Percentiles rank a stretch among this genome's conserved stretches.
These are phyloP conservation scores for Vitis riparia DNA, from an alignment of 164 flowering plant species.

Conservation along the genomic window DNA sequence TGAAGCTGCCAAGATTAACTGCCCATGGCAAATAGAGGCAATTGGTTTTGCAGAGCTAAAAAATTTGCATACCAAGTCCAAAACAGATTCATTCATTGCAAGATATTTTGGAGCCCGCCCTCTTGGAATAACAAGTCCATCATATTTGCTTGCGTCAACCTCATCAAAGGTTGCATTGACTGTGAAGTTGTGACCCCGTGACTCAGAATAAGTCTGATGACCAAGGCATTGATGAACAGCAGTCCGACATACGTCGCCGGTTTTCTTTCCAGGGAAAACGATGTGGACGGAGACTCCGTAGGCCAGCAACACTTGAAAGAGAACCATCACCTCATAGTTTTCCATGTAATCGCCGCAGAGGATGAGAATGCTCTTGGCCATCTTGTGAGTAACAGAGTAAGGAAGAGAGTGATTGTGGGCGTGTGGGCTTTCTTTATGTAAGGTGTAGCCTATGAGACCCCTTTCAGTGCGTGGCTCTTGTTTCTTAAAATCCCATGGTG, in stretches of 20 bases:
- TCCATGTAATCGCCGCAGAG: constrained; percentile 93
- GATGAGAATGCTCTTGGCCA: constrained; percentile 42
- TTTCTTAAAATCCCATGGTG: no score
- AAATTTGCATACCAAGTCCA: constrained; percentile 54
- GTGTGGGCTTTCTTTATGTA: no score
- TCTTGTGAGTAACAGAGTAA: no score
- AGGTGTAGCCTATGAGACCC: no score
- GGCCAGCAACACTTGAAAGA: constrained; percentile 88
- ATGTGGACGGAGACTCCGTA: constrained; percentile 79
- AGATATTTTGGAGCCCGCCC: constrained; percentile 97
- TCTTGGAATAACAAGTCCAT: constrained; percentile 90
- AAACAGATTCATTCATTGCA: constrained; percentile 68
- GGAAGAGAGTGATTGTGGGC: no score
- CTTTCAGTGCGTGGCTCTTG: no score
- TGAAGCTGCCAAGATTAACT: constrained; percentile 85
- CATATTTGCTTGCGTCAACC: constrained; percentile 64
- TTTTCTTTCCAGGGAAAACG: constrained; percentile 92
- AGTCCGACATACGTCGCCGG: constrained; percentile 84
- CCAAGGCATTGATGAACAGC: constrained; percentile 55
- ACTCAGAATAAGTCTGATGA: constrained; percentile 76
- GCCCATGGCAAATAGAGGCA: constrained; percentile 92
- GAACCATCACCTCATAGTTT: constrained; percentile 97
- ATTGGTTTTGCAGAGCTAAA: constrained; percentile 67
- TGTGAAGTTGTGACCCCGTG: constrained; percentile 85
- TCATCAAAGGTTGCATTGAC: constrained; percentile 93